phyloP scores from a whole-genome alignment of 108 stramenopile genomes.

The Fragilariopsis cylindrus region DNA sequence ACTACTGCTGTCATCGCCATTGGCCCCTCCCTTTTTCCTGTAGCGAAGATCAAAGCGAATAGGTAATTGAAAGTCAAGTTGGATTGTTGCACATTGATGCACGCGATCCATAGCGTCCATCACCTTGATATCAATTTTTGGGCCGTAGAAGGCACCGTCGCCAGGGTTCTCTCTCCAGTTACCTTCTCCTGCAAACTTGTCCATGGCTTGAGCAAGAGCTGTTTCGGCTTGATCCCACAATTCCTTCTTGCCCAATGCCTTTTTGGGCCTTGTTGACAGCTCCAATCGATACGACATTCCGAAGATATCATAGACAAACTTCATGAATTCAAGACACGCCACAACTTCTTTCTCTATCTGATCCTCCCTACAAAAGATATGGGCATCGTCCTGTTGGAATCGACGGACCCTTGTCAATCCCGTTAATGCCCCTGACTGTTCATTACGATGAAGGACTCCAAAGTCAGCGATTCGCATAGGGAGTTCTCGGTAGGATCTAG shows the following conservation, averaged over 20 bases:
- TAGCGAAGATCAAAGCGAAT: constrained; percentile 97
- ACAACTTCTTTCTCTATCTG: constrained; percentile 95
- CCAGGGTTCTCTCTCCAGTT: constrained; percentile 97
- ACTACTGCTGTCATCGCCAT: constrained; percentile 40
- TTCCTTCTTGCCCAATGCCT: constrained; percentile 96
- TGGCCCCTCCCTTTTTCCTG: constrained; percentile 82
- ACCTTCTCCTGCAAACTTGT: constrained; percentile 92
- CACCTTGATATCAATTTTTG: constrained; percentile 99
- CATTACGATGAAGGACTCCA: constrained; percentile 98
- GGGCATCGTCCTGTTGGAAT: constrained; percentile 99
- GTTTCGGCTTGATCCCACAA: constrained; percentile 96
- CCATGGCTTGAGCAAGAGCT: constrained; percentile 89
- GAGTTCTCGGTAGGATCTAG: constrained; percentile 96
- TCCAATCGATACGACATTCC: constrained; percentile 99
- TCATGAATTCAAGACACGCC: constrained; percentile 96
- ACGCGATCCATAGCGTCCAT: constrained; percentile 99
- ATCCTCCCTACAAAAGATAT: constrained; percentile 97
- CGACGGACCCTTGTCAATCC: constrained; percentile 99
- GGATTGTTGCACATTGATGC: constrained; percentile 99
- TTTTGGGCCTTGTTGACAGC: constrained; percentile 96
- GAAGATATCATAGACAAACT: constrained; percentile 94
- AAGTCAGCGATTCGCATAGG: constrained; percentile 98
- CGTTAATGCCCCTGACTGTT: constrained; percentile 94
- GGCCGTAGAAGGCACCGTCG: constrained; percentile 99
- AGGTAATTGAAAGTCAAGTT: constrained; percentile 99